Conservation (phyloP, 345 rosid genomes). For the Tarenaya hassleriana region DNA sequence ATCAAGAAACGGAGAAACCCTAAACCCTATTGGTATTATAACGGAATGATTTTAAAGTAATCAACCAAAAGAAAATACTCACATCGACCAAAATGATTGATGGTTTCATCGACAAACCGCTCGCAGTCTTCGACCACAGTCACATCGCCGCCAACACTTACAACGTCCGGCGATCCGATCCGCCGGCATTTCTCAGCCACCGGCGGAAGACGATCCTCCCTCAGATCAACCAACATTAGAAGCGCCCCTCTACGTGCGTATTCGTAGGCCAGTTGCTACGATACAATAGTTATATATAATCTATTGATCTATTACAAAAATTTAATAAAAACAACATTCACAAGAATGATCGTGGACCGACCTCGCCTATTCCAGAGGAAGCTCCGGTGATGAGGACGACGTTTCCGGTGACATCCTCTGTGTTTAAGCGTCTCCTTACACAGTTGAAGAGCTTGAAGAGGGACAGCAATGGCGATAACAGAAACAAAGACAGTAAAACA, state of each 20-base stretch:
- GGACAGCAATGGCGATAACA: slow-evolving; percentile 35
- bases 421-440: slow-evolving; percentile 17
- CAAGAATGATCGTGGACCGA: slow-evolving; percentile 1
- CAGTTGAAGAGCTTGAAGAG: slow-evolving; percentile 28
- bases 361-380: slow-evolving; percentile 66
- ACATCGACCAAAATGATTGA: slow-evolving; percentile 16
- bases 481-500: slow-evolving; percentile 30
- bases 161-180: slow-evolving; percentile 24
- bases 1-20: too few relatives aligned
- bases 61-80: too few relatives aligned
- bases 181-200: slow-evolving; percentile 8
- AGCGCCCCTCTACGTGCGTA: slow-evolving; percentile 27
- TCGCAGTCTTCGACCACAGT: slow-evolving; percentile 22
- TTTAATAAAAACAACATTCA: neutral
- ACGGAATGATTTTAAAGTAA: too few relatives aligned
- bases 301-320: too few relatives aligned
- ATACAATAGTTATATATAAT: neutral
- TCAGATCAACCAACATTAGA: slow-evolving; percentile 18
- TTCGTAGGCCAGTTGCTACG: slow-evolving; percentile 20
- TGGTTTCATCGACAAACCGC: slow-evolving; percentile 13
- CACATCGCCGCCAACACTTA: slow-evolving; percentile 15
- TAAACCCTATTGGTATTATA: too few relatives aligned
- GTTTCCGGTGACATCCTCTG: slow-evolving; percentile 39
- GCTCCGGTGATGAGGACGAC: slow-evolving; percentile 49
- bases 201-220: slow-evolving; percentile 11